Percentiles rank a stretch among this genome's conserved stretches.
Conservation (phyloP, 208 protist species). For the Crithidia mellificae region DNA sequence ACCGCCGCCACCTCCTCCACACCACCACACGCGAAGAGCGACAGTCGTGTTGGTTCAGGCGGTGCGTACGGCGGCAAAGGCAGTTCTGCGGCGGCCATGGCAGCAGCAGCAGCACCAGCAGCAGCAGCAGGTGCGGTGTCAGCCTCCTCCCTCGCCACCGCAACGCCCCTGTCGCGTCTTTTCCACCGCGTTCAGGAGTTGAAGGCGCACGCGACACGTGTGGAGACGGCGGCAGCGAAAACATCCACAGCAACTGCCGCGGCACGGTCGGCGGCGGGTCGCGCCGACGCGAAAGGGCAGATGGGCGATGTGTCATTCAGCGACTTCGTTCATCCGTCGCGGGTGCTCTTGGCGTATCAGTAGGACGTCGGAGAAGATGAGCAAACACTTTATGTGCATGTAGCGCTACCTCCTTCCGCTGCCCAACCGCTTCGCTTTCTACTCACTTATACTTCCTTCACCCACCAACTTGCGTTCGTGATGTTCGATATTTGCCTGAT, state of each 20-base stretch:
- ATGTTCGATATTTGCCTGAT: too few species aligned
- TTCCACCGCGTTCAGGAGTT: conserved; percentile 36
- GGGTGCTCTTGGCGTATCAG: conserved; percentile 7
- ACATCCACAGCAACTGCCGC: too few species aligned
- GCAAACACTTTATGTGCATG: too few species aligned
- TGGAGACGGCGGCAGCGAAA: conserved; percentile 16
- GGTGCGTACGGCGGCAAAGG: not conserved
- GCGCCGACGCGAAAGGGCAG: not conserved
- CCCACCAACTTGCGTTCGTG: too few species aligned
- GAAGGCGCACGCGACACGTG: conserved; percentile 21
- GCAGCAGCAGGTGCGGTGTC: not conserved
- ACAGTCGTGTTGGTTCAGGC: not conserved
- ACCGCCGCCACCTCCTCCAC: not conserved
- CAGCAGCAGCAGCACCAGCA: not conserved
- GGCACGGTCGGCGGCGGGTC: not conserved
- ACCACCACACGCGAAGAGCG: not conserved
- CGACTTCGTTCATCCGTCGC: not conserved
- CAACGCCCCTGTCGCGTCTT: conserved; percentile 21
- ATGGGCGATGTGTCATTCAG: not conserved
- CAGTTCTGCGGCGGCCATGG: not conserved
- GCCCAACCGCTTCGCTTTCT: too few species aligned
- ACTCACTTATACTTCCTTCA: too few species aligned
- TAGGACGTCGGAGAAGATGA: not conserved
- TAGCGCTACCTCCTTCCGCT: too few species aligned
- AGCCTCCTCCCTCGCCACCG: not conserved